Evolutionary conservation across 75 land plant species (phyloP).

Genomic region (Picea glauca): DNA sequence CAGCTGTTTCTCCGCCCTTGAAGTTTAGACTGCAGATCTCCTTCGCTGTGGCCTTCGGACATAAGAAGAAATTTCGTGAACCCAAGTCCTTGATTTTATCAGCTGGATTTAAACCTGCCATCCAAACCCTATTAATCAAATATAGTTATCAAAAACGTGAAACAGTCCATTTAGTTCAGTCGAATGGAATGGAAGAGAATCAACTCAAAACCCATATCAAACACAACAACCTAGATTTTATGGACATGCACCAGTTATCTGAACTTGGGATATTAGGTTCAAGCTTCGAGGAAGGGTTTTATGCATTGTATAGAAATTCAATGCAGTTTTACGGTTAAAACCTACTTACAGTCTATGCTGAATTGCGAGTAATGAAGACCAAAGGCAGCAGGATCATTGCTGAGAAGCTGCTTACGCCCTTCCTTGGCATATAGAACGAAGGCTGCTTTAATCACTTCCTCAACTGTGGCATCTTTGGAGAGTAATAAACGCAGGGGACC

Average conservation of each 20-base stretch:
- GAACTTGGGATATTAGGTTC: neutral
- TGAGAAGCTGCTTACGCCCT: neutral
- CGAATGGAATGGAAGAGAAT: neutral
- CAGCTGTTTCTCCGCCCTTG: neutral
- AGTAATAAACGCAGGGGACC: neutral
- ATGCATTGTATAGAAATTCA: too few relatives aligned
- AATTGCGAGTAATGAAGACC: constrained; percentile 7
- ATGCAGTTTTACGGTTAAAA: neutral
- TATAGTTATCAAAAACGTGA: too few relatives aligned
- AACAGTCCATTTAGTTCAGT: neutral
- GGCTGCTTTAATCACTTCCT: neutral
- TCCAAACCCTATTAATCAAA: too few relatives aligned
- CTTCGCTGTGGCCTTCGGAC: neutral
- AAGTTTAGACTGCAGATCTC: too few relatives aligned
- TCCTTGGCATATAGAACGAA: neutral
- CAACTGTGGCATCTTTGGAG: neutral
- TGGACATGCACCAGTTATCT: neutral
- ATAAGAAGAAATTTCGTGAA: constrained; percentile 1
- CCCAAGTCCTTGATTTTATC: constrained; percentile 2
- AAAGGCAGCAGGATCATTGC: neutral
- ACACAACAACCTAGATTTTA: neutral
- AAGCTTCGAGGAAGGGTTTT: too few relatives aligned
- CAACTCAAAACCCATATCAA: neutral
- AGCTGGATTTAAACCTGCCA: neutral
- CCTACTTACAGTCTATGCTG: neutral